A percentile compares a stretch with the other conserved stretches of the same genome.
phyloP scores from a whole-genome alignment of 2,329 filamentous ascomycete genomes.

The Colletotrichum sp. region DNA sequence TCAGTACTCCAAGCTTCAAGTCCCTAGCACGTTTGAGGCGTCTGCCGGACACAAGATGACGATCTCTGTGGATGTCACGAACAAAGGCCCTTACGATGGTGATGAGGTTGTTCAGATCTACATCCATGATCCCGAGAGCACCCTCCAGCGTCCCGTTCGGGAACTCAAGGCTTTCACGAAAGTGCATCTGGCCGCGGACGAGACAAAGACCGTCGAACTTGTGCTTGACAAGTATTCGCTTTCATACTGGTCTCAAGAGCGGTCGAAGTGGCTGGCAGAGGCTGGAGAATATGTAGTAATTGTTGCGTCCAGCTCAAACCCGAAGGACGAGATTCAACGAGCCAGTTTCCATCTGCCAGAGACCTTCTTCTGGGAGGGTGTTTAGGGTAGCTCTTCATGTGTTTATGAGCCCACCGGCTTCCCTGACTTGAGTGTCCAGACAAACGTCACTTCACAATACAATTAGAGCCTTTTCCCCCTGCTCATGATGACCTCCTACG shows the following conservation, averaged over 20 bases:
- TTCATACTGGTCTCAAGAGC: conserved; percentile 73
- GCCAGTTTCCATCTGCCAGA: not conserved
- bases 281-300: conserved; percentile 68
- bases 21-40: conserved; percentile 37
- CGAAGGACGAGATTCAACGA: conserved; percentile 1
- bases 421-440: not conserved
- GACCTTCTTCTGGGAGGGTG: conserved; percentile 19
- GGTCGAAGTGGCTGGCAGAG: conserved; percentile 69
- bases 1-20: conserved; percentile 53
- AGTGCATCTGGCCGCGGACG: conserved; percentile 63
- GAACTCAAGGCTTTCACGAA: conserved; percentile 73
- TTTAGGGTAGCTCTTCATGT: not conserved
- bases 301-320: conserved; percentile 37
- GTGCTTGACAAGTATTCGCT: conserved; percentile 29
- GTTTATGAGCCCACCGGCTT: too few relatives aligned
- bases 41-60: conserved; percentile 47
- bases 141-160: conserved; percentile 61
- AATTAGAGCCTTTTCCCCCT: not conserved
- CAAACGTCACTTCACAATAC: not conserved
- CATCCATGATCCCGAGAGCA: conserved; percentile 43
- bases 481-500: not conserved
- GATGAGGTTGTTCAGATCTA: conserved; percentile 60
- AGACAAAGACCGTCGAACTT: conserved; percentile 61
- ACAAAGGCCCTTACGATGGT: conserved; percentile 5
- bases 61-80: conserved; percentile 12